A percentile compares a stretch with the other conserved stretches of the same genome.
Evolutionary conservation across 108 stramenopile species (phyloP).

Genomic region (Nitzschia palea): DNA sequence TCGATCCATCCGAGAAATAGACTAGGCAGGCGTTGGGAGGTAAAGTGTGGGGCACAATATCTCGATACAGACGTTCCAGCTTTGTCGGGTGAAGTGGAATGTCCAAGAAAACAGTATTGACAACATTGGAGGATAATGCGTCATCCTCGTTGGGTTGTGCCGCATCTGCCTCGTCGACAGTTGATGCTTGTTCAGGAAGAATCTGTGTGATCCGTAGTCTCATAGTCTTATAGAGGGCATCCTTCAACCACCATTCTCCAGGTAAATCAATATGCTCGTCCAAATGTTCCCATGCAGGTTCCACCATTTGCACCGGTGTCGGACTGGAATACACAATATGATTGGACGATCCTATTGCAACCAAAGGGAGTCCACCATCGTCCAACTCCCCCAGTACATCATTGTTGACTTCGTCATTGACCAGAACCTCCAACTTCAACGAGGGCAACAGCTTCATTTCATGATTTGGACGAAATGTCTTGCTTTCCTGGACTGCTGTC

Average conservation of each 20-base stretch:
- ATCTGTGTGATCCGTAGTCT: conserved; percentile 53
- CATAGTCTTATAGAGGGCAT: not conserved
- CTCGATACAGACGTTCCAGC: conserved; percentile 69
- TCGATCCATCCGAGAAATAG: conserved; percentile 68
- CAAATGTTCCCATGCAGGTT: conserved; percentile 69
- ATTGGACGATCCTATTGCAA: not conserved
- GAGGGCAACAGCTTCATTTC: conserved; percentile 17
- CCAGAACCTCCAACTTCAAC: conserved; percentile 18
- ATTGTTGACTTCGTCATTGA: not conserved
- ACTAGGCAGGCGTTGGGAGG: conserved; percentile 74
- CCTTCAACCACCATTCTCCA: conserved; percentile 17
- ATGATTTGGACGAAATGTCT: conserved; percentile 13
- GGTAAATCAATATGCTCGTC: conserved; percentile 43
- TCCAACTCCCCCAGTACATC: not conserved
- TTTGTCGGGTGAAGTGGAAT: conserved; percentile 78
- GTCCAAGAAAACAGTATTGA: conserved; percentile 56
- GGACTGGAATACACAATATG: conserved; percentile 22
- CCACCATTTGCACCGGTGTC: conserved; percentile 18
- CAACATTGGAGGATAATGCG: not conserved
- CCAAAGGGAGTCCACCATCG: not conserved
- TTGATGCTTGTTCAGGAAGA: conserved; percentile 21
- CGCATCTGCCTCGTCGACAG: conserved; percentile 42
- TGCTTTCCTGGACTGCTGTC: not conserved
- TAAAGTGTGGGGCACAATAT: conserved; percentile 24
- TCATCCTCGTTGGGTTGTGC: not conserved